phyloP scores from a whole-genome alignment of 495 filamentous ascomycete species.

The Lepraria neglecta region DNA sequence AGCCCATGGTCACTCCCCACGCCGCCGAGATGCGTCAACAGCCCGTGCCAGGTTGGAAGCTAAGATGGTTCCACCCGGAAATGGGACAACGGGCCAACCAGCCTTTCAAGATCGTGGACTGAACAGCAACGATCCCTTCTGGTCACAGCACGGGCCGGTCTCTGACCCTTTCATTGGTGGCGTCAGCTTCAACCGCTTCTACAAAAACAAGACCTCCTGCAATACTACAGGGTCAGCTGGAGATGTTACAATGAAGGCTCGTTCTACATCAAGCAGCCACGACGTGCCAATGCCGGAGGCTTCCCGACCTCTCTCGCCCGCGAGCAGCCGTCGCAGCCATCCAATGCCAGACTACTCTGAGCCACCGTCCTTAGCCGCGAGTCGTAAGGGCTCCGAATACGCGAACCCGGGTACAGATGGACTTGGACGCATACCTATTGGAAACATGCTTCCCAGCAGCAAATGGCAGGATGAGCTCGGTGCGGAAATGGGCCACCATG shows the following conservation, averaged over 20 bases:
- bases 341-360: constrained; percentile 35
- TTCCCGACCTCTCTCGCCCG: constrained; percentile 33
- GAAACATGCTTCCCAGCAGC: constrained; percentile 11
- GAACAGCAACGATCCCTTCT: constrained; percentile 27
- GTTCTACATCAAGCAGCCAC: constrained; percentile 40
- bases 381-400: constrained; percentile 36
- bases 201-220: constrained; percentile 31
- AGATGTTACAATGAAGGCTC: constrained; percentile 25
- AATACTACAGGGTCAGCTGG: constrained; percentile 10
- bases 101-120: constrained; percentile 23
- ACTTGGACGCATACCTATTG: neutral
- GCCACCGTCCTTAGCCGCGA: constrained; percentile 40
- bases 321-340: constrained; percentile 41
- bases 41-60: constrained; percentile 20
- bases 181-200: constrained; percentile 12
- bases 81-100: constrained; percentile 31
- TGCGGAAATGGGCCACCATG: constrained; percentile 33
- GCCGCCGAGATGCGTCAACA: constrained; percentile 30
- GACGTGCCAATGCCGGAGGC: constrained; percentile 53
- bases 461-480: constrained; percentile 21
- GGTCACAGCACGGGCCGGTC: constrained; percentile 27
- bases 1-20: constrained; percentile 48
- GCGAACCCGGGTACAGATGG: neutral
- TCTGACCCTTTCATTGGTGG: constrained; percentile 37
- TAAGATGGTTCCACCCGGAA: constrained; percentile 25